Evolutionary conservation across 164 flowering plant genomes (phyloP).

Genomic region (Nymphaea thermarum): DNA sequence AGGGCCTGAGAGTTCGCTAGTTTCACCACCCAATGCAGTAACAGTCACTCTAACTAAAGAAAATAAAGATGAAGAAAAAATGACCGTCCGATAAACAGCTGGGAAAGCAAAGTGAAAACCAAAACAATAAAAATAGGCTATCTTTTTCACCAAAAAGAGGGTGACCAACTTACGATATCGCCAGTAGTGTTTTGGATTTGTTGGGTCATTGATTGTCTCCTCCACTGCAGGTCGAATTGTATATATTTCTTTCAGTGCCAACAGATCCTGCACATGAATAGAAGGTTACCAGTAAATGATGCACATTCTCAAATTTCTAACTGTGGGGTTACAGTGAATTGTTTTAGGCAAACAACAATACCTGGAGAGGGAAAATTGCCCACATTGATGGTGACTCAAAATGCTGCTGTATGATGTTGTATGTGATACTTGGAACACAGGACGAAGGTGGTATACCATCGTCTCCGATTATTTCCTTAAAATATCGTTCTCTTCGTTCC

Average conservation of each 20-base stretch:
- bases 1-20: neutral
- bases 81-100: too few species aligned
- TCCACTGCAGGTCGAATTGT: slow-evolving; percentile 75
- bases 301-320: too few species aligned
- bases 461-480: slow-evolving; percentile 51
- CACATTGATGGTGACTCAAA: slow-evolving; percentile 98
- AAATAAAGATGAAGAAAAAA: too few species aligned
- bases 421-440: slow-evolving; percentile 72
- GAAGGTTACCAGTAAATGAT: too few species aligned
- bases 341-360: slow-evolving; percentile 10
- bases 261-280: slow-evolving; percentile 47
- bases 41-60: too few species aligned
- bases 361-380: slow-evolving; percentile 99
- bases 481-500: slow-evolving; percentile 66
- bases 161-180: slow-evolving; percentile 59
- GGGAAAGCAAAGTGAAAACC: too few species aligned
- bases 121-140: too few species aligned
- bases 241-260: slow-evolving; percentile 81
- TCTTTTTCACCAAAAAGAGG: neutral
- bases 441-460: slow-evolving; percentile 52
- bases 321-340: too few species aligned
- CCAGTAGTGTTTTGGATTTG: slow-evolving; percentile 99
- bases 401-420: slow-evolving; percentile 63
- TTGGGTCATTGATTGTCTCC: slow-evolving; percentile 95
- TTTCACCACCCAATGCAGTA: too few species aligned